A percentile compares a stretch with the other conserved stretches of the same genome.
Conservation (phyloP, 164 flowering plant species). For the Amborella trichopoda region DNA sequence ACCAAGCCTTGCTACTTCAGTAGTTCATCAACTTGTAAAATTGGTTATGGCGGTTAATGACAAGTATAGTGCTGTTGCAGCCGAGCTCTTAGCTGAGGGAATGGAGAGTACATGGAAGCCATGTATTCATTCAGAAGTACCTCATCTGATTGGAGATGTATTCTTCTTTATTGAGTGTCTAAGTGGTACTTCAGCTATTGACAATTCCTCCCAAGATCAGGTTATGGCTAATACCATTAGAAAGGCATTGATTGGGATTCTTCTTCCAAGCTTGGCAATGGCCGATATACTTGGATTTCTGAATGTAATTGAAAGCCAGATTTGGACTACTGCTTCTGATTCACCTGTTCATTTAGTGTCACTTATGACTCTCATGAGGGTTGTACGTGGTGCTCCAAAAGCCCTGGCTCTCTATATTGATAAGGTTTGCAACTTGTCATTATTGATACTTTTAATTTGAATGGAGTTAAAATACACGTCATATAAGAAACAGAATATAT, state of each 20-base stretch:
- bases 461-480: no score
- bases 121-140: slow-evolving; percentile 69
- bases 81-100: slow-evolving; percentile 94
- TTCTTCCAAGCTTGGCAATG: slow-evolving; percentile 95
- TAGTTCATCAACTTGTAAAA: slow-evolving; percentile 71
- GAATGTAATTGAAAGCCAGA: slow-evolving; percentile 69
- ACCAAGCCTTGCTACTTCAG: slow-evolving; percentile 45
- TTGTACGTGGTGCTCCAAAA: slow-evolving; percentile 79
- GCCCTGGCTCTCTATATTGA: slow-evolving; percentile 56
- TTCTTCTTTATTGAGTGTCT: slow-evolving; percentile 89
- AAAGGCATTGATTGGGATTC: slow-evolving; percentile 66
- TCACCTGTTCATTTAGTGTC: slow-evolving; percentile 91
- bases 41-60: slow-evolving; percentile 91
- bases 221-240: slow-evolving; percentile 34
- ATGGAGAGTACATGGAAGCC: slow-evolving; percentile 92
- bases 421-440: no score
- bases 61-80: slow-evolving; percentile 84
- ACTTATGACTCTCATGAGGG: slow-evolving; percentile 70
- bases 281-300: slow-evolving; percentile 74
- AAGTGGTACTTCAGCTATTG: slow-evolving; percentile 41
- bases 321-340: slow-evolving; percentile 98
- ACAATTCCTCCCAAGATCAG: slow-evolving; percentile 18
- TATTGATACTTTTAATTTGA: no score
- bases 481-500: no score
- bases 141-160: slow-evolving; percentile 68